Base-by-base conservation (phyloP, 805 yeast species). In the Starmerella gropengiesseri region DNA sequence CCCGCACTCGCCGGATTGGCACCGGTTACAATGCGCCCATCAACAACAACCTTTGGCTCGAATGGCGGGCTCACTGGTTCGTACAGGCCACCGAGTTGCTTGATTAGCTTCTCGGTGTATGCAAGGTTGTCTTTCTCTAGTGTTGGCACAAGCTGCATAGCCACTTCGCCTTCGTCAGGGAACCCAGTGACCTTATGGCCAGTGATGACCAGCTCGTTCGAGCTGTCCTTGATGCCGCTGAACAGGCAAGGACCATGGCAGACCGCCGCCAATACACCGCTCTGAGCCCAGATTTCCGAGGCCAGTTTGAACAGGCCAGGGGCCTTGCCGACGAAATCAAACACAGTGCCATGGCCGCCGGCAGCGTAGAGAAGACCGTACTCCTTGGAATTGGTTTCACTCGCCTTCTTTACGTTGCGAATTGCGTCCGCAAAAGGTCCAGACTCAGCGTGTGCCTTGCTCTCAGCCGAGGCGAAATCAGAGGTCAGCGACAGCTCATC, bases 171-270 rank as follows among this genome's bases (percentile, higher is more conserved):
- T 20, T 55, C 62, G 45, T 70, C 71, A 12, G 78, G 68, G 61
- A 77, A 78, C 6, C 81, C 82, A 19, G 84, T 77, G 39, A 73
- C 64, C 22, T 64, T 65, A 57, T 69, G 73, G 42, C 77, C 81
- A 48, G 70, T 57, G 43, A 70, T 63, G 40, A 78, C 50, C 14
- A 62, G 59, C 37, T 65, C 74, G 7, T 37, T 16, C 14, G 52
- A 45, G 31, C 55, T 48, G 49, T 72, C 73, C 31, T 55, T 61
- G 48, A 77, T 55, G 33, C 65, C 64, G n/a, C 66, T 71, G 46
- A 77, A 71, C 47, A 77, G 66, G 18, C 68, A 67, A n/a, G 80
- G 79, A 7, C 81, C 84, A 51, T 77, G 82, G 59, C 84, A 77
- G 7, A 77, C 82, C 13, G 82, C 80, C 32, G 75, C 59, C 19